These are phyloP conservation scores for Aegilops speltoides DNA, from an alignment of 176 grass and related monocot species.

Conservation along the genomic window DNA sequence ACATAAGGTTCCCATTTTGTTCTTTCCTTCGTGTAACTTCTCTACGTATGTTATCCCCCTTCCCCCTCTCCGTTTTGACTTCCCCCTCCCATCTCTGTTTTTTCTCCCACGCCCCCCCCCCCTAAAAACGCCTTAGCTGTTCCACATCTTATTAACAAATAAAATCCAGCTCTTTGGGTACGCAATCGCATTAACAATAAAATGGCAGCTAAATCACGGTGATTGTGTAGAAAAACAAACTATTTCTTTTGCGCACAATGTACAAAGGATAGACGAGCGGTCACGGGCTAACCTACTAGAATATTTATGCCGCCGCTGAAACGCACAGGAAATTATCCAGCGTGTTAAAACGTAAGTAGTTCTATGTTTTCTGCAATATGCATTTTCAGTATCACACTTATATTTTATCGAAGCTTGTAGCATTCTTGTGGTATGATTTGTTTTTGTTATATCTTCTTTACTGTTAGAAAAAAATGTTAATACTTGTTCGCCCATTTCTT, in stretches of 20 bases:
- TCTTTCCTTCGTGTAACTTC: not conserved
- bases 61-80: not conserved
- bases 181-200: not conserved
- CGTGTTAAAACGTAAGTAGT: not conserved
- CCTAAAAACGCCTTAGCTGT: not conserved
- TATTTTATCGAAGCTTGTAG: conserved; percentile 13
- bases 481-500: conserved; percentile 48
- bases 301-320: not conserved
- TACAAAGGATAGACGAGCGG: not conserved
- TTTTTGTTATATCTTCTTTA: not conserved
- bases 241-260: not conserved
- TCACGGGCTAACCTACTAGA: not conserved
- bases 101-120: too few species aligned
- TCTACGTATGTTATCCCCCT: not conserved
- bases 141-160: not conserved
- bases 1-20: not conserved
- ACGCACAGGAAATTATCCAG: not conserved
- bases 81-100: not conserved
- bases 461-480: conserved; percentile 34
- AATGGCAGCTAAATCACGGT: not conserved
- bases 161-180: not conserved
- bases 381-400: not conserved
- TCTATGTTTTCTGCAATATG: not conserved
- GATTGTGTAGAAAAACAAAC: not conserved
- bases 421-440: not conserved